Evolutionary conservation across 768 basidiomycete species (phyloP), one percentile per base, ranked within the genome.

Genomic region (Leccinum uliginosum): DNA sequence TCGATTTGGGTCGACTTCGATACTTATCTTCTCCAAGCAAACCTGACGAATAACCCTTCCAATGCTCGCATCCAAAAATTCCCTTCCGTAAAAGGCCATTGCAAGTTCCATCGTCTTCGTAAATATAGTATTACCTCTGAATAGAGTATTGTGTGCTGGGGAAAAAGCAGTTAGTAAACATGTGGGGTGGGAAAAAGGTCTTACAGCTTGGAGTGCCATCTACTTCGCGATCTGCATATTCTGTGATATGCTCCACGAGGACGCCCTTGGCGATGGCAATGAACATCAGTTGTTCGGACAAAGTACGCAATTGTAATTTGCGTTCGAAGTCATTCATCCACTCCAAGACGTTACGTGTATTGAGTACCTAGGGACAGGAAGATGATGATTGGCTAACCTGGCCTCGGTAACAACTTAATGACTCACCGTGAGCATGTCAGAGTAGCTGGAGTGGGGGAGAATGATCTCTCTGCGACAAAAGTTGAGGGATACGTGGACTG

Each of bases 1-100:
- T 55, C 86, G 83, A 60, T 81, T 74, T 14, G 90, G 88, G 69
- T 93, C 90, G 23, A 92, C 86, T 70, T 95, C 93, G 53, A 95
- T 87, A 21, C 83, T 78, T 59, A 93, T 76, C 66, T 85, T 85
- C 61, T 92, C 90, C 15, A 78, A 70, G 68, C 83, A 88, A 50
- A 95, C 74, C 40, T 80, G 78, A 50, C 88, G 84, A 46, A 96
- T 78, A 44, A 83, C 78, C 26, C 72, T 69, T 6, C 91, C 92
- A 43, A 96, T 80, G 64, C 89, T 90, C 12, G 84, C 83, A 65
- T 93, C 90, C 21, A 96, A 78, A 66, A 92, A 93, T 1, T 76
- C 75, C 64, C 77, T 83, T n/a, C 91, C 91, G 64, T 92, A 89
- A 75, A 83, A 84, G n/a, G 78, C 76, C 83, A 95, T 91, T 63